Conservation (phyloP, 2,329 filamentous ascomycete genomes). For the Sarocladium strictum region DNA sequence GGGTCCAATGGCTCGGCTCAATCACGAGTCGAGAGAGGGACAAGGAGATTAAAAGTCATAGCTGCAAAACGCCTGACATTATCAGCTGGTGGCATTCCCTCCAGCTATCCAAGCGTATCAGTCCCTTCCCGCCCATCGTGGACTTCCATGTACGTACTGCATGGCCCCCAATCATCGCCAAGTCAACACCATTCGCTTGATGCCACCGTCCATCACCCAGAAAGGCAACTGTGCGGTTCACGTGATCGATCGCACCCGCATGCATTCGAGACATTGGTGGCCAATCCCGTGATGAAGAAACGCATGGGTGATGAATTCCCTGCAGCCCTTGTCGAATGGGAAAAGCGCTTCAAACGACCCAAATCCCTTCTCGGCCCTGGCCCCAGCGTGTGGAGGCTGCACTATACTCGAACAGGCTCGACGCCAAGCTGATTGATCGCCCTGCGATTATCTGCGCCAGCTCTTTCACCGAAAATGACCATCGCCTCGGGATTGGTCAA, state of each 20-base stretch:
- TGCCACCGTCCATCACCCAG: neutral
- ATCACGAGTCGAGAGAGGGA: neutral
- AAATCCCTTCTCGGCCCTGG: neutral
- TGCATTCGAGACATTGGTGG: neutral
- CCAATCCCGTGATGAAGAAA: neutral
- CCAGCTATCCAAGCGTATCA: too few relatives aligned
- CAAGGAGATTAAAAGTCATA: neutral
- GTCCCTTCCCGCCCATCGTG: neutral
- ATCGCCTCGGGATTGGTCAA: conserved; percentile 1
- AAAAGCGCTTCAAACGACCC: neutral
- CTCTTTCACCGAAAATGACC: conserved; percentile 3
- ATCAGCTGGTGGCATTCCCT: too few relatives aligned
- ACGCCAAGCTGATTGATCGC: neutral
- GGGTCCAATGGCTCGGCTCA: neutral
- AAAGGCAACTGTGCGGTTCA: neutral
- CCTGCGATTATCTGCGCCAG: neutral
- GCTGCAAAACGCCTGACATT: too few relatives aligned
- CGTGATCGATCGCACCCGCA: conserved; percentile 1
- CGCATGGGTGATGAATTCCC: neutral
- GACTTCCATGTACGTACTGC: neutral
- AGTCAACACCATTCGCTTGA: too few relatives aligned
- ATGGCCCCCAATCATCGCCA: neutral
- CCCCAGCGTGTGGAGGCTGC: neutral
- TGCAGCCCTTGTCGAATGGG: neutral
- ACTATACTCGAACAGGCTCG: neutral